Conservation (phyloP, 768 basidiomycete species). For the Kwoniella pini region DNA sequence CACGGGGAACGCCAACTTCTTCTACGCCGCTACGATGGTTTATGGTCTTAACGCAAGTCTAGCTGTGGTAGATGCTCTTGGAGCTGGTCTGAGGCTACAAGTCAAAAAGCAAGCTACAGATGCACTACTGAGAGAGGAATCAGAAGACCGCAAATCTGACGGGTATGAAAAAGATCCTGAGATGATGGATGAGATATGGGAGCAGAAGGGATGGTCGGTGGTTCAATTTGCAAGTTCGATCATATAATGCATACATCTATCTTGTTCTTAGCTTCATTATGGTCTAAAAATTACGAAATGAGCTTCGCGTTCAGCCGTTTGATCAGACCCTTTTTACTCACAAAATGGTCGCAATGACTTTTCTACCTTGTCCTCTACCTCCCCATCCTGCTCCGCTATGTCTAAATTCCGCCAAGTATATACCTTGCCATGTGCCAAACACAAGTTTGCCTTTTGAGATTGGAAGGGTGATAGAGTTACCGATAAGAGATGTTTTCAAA, state of each 20-base stretch:
- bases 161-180: neutral
- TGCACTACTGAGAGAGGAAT: slow-evolving; percentile 7
- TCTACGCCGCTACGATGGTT: slow-evolving; percentile 92
- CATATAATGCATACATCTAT: slow-evolving; percentile 1
- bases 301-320: too few species aligned
- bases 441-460: slow-evolving; percentile 75
- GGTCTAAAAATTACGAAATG: neutral
- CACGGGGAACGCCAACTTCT: slow-evolving; percentile 97
- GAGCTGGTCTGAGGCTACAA: slow-evolving; percentile 76
- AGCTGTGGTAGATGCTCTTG: slow-evolving; percentile 76
- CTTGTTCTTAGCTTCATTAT: neutral
- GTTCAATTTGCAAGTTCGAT: slow-evolving; percentile 28
- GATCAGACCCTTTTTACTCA: slow-evolving; percentile 17
- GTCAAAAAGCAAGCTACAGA: slow-evolving; percentile 30
- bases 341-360: slow-evolving; percentile 48
- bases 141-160: neutral
- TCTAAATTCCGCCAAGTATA: slow-evolving; percentile 72
- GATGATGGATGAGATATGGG: slow-evolving; percentile 59
- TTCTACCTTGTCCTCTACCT: slow-evolving; percentile 38
- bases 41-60: slow-evolving; percentile 85
- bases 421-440: slow-evolving; percentile 93
- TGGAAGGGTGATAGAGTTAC: slow-evolving; percentile 77
- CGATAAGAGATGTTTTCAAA: slow-evolving; percentile 83
- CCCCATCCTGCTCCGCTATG: slow-evolving; percentile 45
- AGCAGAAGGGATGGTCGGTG: slow-evolving; percentile 45